A percentile compares a stretch with the other conserved stretches of the same genome.
Evolutionary conservation across 305 asterid genomes (phyloP).

Genomic region (Solanum chacoense): DNA sequence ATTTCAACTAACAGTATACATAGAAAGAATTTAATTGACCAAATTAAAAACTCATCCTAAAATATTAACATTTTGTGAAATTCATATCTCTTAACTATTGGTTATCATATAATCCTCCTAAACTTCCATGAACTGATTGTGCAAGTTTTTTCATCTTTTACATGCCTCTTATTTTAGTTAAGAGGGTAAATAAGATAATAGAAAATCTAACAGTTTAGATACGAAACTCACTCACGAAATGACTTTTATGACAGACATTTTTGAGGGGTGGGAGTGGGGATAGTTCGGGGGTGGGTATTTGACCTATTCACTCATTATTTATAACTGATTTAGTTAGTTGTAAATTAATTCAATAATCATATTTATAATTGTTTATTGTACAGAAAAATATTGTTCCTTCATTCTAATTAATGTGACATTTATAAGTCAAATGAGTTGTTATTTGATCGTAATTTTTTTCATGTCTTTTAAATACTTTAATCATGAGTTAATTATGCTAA

Average conservation of each 20-base stretch:
- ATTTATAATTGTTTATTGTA: background rate
- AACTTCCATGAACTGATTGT: background rate
- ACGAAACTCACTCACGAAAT: background rate
- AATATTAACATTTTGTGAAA: background rate
- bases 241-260: background rate
- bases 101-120: background rate
- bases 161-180: no score
- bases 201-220: no score
- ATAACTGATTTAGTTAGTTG: background rate
- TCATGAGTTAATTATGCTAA: background rate
- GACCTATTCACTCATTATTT: background rate
- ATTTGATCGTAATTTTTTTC: background rate
- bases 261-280: background rate
- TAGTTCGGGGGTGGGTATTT: background rate
- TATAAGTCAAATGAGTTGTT: background rate
- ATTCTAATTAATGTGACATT: background rate
- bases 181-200: no score
- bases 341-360: background rate
- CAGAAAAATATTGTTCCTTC: background rate
- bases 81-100: background rate
- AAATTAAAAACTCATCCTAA: background rate
- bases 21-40: background rate
- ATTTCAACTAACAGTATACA: background rate
- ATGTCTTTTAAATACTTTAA: background rate
- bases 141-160: background rate